Evolutionary conservation across 495 filamentous ascomycete species (phyloP).

Genomic region (Xylaria flabelliformis): DNA sequence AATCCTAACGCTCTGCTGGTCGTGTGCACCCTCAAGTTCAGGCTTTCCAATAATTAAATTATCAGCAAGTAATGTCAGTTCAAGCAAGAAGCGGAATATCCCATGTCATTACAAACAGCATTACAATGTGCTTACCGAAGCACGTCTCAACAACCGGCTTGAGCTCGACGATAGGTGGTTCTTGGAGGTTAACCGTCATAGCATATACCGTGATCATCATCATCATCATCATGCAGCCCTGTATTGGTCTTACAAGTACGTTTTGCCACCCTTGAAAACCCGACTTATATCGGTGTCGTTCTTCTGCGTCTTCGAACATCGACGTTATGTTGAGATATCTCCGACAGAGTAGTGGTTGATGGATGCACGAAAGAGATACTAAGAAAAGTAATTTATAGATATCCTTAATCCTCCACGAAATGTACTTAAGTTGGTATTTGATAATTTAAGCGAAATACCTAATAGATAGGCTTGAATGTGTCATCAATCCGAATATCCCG

Average conservation of each 20-base stretch:
- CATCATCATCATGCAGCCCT: constrained; percentile 20
- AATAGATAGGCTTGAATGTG: not conserved
- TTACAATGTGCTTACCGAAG: not conserved
- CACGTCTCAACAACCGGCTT: not conserved
- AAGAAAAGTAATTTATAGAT: not conserved
- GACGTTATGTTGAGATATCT: not conserved
- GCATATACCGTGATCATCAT: constrained; percentile 15
- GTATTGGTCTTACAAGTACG: not conserved
- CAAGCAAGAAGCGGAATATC: not conserved
- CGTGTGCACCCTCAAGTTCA: not conserved
- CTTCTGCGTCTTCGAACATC: not conserved
- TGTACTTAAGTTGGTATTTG: not conserved
- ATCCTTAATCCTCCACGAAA: not conserved
- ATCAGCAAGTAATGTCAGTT: not conserved
- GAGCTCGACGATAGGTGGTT: not conserved
- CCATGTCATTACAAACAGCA: not conserved
- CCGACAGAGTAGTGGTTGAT: not conserved
- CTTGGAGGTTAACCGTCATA: constrained; percentile 14
- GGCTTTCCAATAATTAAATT: not conserved
- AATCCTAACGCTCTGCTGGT: not conserved
- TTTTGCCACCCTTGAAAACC: not conserved
- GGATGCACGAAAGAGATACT: not conserved
- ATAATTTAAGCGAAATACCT: not conserved
- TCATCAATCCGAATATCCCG: constrained; percentile 21
- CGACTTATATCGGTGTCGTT: not conserved